These are phyloP conservation scores for Ceratobasidium sp. DNA, from an alignment of 1,284 basidiomycete species.

Conservation along the genomic window DNA sequence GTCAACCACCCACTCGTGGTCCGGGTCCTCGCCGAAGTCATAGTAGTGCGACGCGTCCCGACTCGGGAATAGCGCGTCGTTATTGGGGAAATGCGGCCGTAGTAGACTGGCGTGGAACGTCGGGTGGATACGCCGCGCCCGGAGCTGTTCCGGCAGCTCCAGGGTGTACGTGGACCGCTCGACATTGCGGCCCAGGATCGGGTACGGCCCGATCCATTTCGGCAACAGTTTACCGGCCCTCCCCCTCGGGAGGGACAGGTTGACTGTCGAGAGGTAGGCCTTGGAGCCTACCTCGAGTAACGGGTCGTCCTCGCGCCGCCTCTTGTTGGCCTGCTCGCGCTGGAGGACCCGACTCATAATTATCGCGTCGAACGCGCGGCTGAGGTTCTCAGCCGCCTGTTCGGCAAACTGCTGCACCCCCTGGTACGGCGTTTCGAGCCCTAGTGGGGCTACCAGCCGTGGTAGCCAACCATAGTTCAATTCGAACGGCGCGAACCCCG, in stretches of 20 bases:
- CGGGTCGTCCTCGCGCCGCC: neutral
- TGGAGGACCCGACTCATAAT: slow-evolving; percentile 51
- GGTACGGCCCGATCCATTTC: slow-evolving; percentile 46
- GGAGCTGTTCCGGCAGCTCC: slow-evolving; percentile 35
- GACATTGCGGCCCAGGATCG: neutral
- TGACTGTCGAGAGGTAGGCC: slow-evolving; percentile 5
- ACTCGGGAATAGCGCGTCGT: slow-evolving; percentile 42
- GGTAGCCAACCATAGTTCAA: slow-evolving; percentile 56
- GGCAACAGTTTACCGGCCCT: slow-evolving; percentile 32
- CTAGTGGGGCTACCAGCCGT: neutral
- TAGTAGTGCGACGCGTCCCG: neutral
- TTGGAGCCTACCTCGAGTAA: neutral
- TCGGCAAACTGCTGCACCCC: slow-evolving; percentile 4
- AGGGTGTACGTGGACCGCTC: slow-evolving; percentile 30
- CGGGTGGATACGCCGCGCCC: slow-evolving; percentile 35
- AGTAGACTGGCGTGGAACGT: slow-evolving; percentile 45
- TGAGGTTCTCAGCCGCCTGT: slow-evolving; percentile 48
- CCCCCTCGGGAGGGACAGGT: slow-evolving; percentile 3
- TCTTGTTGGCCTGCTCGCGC: neutral
- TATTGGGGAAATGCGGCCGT: slow-evolving; percentile 32
- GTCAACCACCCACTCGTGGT: slow-evolving; percentile 36
- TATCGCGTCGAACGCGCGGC: too few species aligned
- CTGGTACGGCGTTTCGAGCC: neutral
- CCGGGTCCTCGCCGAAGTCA: slow-evolving; percentile 23
- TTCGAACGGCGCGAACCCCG: slow-evolving; percentile 58